A percentile compares a stretch with the other conserved stretches of the same genome.
These are phyloP conservation scores for Candida awuae DNA, from an alignment of 805 yeast species.

Conservation along the genomic window DNA sequence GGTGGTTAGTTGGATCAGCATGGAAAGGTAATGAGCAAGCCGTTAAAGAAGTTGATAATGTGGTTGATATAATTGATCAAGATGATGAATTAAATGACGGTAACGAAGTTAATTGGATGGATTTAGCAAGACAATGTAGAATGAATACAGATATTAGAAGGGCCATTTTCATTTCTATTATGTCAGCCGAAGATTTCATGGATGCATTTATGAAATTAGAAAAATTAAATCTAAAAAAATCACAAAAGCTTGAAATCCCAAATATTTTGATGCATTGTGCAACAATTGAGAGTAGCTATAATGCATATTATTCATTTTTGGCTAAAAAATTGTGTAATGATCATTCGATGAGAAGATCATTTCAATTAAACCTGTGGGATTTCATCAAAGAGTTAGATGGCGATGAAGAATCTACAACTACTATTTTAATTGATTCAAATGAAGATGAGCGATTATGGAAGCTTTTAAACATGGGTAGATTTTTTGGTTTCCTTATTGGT, in stretches of 20 bases:
- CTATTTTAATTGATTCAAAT: conserved; percentile 34
- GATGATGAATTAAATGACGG: conserved; percentile 53
- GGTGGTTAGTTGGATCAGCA: conserved; percentile 99
- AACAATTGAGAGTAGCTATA: conserved; percentile 70
- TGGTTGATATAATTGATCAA: conserved; percentile 25
- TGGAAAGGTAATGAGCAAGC: conserved; percentile 59
- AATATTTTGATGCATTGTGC: conserved; percentile 80
- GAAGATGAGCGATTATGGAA: conserved; percentile 53
- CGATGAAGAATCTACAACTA: conserved; percentile 26
- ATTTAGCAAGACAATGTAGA: conserved; percentile 74
- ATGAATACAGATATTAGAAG: conserved; percentile 95
- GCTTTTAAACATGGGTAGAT: conserved; percentile 66
- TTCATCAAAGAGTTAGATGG: conserved; percentile 62
- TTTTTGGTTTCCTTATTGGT: conserved; percentile 69
- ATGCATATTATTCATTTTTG: conserved; percentile 81
- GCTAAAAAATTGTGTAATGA: conserved; percentile 70
- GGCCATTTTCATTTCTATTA: conserved; percentile 85
- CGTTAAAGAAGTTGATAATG: conserved; percentile 3
- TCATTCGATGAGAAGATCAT: conserved; percentile 69
- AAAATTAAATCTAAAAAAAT: conserved; percentile 65
- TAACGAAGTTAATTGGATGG: conserved; percentile 82
- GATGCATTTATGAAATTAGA: conserved; percentile 82
- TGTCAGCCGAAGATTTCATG: conserved; percentile 89
- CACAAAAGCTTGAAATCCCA: conserved; percentile 84
- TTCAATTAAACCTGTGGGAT: conserved; percentile 91